These are phyloP conservation scores for Neurospora sp. DNA, from an alignment of 495 filamentous ascomycete species.

Conservation along the genomic window DNA sequence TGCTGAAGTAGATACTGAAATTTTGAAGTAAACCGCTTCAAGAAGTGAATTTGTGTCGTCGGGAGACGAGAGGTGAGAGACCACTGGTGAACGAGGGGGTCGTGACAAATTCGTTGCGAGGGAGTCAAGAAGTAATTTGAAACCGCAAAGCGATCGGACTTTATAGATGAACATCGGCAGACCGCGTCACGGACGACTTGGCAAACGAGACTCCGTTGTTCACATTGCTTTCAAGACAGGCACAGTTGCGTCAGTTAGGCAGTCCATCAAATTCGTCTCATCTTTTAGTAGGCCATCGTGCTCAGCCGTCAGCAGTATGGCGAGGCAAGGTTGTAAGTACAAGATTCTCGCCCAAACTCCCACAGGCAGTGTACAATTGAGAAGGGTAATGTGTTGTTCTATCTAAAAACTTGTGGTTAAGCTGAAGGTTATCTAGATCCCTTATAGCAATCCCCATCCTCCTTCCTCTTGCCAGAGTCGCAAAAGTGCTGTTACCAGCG, in stretches of 20 bases:
- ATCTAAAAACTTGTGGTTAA: neutral
- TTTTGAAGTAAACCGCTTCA: neutral
- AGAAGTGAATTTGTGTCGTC: neutral
- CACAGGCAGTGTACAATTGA: neutral
- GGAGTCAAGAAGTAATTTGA: neutral
- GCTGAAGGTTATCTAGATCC: neutral
- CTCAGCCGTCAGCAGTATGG: neutral
- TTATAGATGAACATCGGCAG: neutral
- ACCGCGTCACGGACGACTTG: neutral
- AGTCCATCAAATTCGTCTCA: neutral
- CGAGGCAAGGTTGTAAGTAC: neutral
- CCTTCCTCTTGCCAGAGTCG: neutral
- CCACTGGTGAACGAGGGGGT: neutral
- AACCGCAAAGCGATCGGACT: neutral
- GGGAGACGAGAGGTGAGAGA: neutral
- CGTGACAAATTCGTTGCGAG: neutral
- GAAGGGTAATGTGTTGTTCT: neutral
- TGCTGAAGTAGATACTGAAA: neutral
- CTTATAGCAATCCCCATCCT: neutral
- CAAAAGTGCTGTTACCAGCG: neutral
- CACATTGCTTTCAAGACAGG: neutral
- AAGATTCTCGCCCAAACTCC: neutral
- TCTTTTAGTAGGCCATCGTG: neutral
- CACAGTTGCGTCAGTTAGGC: neutral
- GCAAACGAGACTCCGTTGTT: neutral